These are phyloP conservation scores for Copromyces sp. DNA, from an alignment of 495 filamentous ascomycete species.

Conservation along the genomic window DNA sequence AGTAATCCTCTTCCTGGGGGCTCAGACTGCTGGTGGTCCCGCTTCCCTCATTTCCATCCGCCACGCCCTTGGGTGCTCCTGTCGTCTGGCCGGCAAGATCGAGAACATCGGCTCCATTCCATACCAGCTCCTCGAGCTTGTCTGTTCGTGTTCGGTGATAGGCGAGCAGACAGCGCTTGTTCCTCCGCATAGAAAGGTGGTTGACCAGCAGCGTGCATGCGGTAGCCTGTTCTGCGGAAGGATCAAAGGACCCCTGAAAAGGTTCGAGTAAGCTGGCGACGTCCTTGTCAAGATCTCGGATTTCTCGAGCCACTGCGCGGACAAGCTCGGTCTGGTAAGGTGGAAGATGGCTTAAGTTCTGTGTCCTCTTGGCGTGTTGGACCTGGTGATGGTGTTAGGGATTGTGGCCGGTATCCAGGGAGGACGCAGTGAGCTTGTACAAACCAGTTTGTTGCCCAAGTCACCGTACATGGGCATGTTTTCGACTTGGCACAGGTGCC, in stretches of 20 bases:
- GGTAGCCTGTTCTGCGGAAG: constrained; percentile 68
- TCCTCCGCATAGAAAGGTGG: constrained; percentile 88
- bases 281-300: constrained; percentile 88
- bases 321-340: constrained; percentile 91
- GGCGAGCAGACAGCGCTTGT: constrained; percentile 91
- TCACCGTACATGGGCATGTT: constrained; percentile 75
- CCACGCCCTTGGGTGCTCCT: constrained; percentile 19
- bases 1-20: constrained; percentile 96
- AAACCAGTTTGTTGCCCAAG: constrained; percentile 72
- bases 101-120: constrained; percentile 75
- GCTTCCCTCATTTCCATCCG: constrained; percentile 17
- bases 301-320: constrained; percentile 77
- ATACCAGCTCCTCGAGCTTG: constrained; percentile 89
- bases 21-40: constrained; percentile 65
- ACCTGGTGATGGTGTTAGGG: constrained; percentile 47
- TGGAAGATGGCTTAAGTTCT: constrained; percentile 76
- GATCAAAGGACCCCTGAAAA: constrained; percentile 77
- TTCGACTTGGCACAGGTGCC: constrained; percentile 78
- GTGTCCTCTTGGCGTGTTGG: constrained; percentile 93
- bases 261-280: constrained; percentile 70
- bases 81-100: constrained; percentile 36
- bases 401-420: not conserved
- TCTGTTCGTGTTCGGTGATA: constrained; percentile 87
- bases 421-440: constrained; percentile 13
- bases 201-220: constrained; percentile 86